Evolutionary conservation across 805 yeast genomes (phyloP), one percentile per base, ranked within the genome.

Genomic region (Debaryomyces tyrocola): DNA sequence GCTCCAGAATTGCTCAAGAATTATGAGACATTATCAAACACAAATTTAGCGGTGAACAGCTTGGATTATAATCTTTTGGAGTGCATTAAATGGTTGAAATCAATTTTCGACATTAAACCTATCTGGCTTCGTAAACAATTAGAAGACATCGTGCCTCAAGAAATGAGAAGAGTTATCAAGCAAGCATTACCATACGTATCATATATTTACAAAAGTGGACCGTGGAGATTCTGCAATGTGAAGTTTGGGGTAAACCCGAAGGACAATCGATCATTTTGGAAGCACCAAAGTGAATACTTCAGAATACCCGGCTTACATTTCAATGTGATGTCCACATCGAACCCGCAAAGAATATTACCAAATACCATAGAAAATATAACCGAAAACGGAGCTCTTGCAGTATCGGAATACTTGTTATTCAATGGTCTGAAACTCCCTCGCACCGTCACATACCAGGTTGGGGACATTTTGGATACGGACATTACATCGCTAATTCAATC

Each of bases 171-270:
- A 58, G 81, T 58, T 52, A 59, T 92, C 37, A 83, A 86, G 55
- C 83, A 79, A 51, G 95, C 97, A 0, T 63, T 94, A 41, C 96
- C 98, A 0, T 85, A 87, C 61, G 86, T 90, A 0, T 78, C 96
- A 0, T 94, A 83, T 61, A 78, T 89, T 36, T 87, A 83, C 61
- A 82, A 86, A 33, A 87, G 86, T 58, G 99, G 99, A 0, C 99
- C 98, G 0, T 94, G 96, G 96, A 77, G 98, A 56, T 90, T 89
- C 49, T 81, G 94, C 9, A 90, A 85, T 61, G 83, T 90, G 38
- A 78, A 72, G 53, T 82, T 83, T 54, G 97, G 97, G 0, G 74
- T 83, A 34, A 88, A 92, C 64, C 97, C 98, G 0, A 69, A 79
- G 36, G 55, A 65, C 1, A 82, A 85, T 40, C 56, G 67, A 1